Evolutionary conservation across 768 basidiomycete species (phyloP), one percentile per base, ranked within the genome.

Genomic region (Termitomyces sp.): DNA sequence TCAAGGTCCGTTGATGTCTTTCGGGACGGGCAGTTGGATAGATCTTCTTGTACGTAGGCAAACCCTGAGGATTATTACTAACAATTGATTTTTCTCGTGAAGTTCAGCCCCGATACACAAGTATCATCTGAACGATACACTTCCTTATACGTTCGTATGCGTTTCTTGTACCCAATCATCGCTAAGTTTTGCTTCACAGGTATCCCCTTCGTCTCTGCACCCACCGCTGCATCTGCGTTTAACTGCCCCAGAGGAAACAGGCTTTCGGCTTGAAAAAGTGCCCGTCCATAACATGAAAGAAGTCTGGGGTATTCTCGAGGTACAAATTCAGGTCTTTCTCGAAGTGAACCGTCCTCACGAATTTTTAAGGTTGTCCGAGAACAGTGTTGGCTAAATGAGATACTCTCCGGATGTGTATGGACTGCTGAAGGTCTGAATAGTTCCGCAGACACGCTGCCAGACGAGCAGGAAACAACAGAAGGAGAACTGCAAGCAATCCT

Each of bases 351-450:
- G 43, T 42, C 28, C 35, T 51, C 53, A 60, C 20, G 51, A 30
- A 53, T 40, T 12, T 35, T 30, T 4, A 43, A 89, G 86, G 80
- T 93, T 64, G 88, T 92, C 5, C 78, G 81, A 58, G 90, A 92
- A 59, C 91, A 92, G 70, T 88, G 86, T 64, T 93, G 91, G 91
- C 65, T 92, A 18, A 93, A 92, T 65, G 87, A 88, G 64, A 77
- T 79, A n/a, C 69, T 93, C 22, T 64, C 73, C 4, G 77, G 80
- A 46, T 83, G 81, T 46, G 70, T 80, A 13, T 93, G 91, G 90
- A 69, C 70, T 28, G 75, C 82, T 4, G 88, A 90, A 64, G 76
- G 73, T 10, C 59, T 74, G 14, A 65, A 68, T 33, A 57, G 63
- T 16, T 66, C 68, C 14, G 66, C 66, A 8, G 64, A 61, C 12